Conservation (phyloP, 805 yeast species). For the Yarrowia sp. region DNA sequence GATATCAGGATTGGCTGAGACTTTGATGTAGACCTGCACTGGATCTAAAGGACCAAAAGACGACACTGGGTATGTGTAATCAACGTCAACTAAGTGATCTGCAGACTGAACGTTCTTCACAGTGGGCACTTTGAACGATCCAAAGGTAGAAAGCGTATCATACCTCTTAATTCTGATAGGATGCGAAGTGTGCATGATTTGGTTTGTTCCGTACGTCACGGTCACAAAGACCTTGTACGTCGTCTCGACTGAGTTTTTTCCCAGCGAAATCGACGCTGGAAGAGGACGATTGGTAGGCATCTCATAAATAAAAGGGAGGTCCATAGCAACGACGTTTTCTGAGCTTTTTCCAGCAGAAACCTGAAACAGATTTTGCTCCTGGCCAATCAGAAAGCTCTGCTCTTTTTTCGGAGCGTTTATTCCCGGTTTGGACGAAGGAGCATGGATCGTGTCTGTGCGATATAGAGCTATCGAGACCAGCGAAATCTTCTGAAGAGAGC, state of each 20-base stretch:
- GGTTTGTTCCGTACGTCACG: slow-evolving; percentile 33
- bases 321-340: slow-evolving; percentile 38
- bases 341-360: slow-evolving; percentile 31
- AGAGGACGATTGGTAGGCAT: slow-evolving; percentile 38
- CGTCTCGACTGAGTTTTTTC: slow-evolving; percentile 37
- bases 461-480: slow-evolving; percentile 41
- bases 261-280: slow-evolving; percentile 40
- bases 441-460: slow-evolving; percentile 41
- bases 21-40: slow-evolving; percentile 36
- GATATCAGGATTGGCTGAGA: slow-evolving; percentile 42
- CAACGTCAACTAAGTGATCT: slow-evolving; percentile 41
- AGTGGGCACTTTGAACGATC: slow-evolving; percentile 38
- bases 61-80: slow-evolving; percentile 38
- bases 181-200: slow-evolving; percentile 33
- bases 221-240: slow-evolving; percentile 40
- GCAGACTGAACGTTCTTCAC: slow-evolving; percentile 33
- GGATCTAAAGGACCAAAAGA: slow-evolving; percentile 44
- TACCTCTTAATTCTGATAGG: slow-evolving; percentile 42
- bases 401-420: slow-evolving; percentile 38
- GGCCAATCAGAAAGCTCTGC: slow-evolving; percentile 41
- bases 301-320: slow-evolving; percentile 42
- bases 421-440: slow-evolving; percentile 40
- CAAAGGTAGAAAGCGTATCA: slow-evolving; percentile 44
- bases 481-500: slow-evolving; percentile 34
- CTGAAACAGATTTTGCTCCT: slow-evolving; percentile 34